Percentiles rank a stretch among this genome's conserved stretches.
Evolutionary conservation across 2,329 filamentous ascomycete genomes (phyloP).

Genomic region (Lithohypha guttulata): DNA sequence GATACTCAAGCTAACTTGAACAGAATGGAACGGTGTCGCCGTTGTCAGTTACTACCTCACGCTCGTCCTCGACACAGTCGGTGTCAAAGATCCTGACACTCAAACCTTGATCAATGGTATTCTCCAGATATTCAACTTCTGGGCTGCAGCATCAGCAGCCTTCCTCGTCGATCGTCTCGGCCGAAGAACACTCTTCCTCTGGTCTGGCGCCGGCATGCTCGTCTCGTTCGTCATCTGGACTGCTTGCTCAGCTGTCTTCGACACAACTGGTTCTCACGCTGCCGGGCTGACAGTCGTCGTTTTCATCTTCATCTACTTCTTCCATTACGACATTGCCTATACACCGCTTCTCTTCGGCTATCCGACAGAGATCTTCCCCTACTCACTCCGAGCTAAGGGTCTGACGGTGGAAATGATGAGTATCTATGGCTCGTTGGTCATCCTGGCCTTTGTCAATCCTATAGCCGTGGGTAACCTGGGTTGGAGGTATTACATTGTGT

Average conservation of each 20-base stretch:
- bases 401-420: slow-evolving; percentile 26
- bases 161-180: slow-evolving; percentile 32
- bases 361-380: slow-evolving; percentile 39
- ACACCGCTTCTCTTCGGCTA: slow-evolving; percentile 24
- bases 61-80: slow-evolving; percentile 28
- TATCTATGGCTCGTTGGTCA: slow-evolving; percentile 21
- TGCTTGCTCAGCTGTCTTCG: slow-evolving; percentile 28
- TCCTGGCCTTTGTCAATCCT: slow-evolving; percentile 26
- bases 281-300: slow-evolving; percentile 30
- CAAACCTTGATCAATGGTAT: slow-evolving; percentile 34
- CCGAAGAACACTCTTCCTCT: slow-evolving; percentile 34
- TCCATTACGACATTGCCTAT: slow-evolving; percentile 30
- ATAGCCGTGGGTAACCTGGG: slow-evolving; percentile 26
- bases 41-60: slow-evolving; percentile 32
- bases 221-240: slow-evolving; percentile 33
- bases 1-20: no score
- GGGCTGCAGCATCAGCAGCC: slow-evolving; percentile 28
- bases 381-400: slow-evolving; percentile 38
- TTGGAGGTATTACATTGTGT: slow-evolving; percentile 30
- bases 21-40: slow-evolving; percentile 46
- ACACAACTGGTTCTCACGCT: slow-evolving; percentile 21
- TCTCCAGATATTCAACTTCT: slow-evolving; percentile 31
- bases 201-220: slow-evolving; percentile 34
- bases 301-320: slow-evolving; percentile 35
- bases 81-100: slow-evolving; percentile 27